Evolutionary conservation across 2,329 filamentous ascomycete species (phyloP), one percentile per base, ranked within the genome.

Genomic region (Pseudogymnoascus sp.): DNA sequence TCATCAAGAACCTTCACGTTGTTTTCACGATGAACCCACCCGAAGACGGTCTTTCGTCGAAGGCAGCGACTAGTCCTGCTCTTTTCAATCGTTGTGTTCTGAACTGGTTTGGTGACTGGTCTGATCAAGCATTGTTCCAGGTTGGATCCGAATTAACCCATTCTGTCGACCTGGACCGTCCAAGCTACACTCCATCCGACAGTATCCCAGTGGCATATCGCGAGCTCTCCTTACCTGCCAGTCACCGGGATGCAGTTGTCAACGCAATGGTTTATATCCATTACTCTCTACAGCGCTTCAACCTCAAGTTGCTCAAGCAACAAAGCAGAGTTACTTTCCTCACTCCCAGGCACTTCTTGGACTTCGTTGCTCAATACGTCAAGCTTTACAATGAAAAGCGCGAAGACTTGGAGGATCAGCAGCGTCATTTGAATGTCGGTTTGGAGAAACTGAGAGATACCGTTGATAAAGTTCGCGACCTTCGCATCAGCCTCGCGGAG

Each of bases 21-120:
- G 95, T 99, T 21, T 99, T 99, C 76, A 99, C 95, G 2, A 99
- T 99, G 95, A 99, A 99, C 76, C 95, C 95, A 12, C 96, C 95
- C 0, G 91, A 97, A 73, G 95, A 95, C 69, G 93, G 95, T 0
- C 79, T 99, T 7, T 95, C 91, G 1, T 96, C 92, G 34, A 97
- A 97, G 79, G 95, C 95, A 63, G 96, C 95, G 28, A 99, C 96
- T 2, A 97, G 92, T 83, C 95, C 95, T 65, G 95, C 95, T 42
- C 79, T 99, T 72, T 99, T 99, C 88, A 99, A 99, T 80, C 89
- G 95, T 82, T 99, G 95, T 74, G 95, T 99, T 59, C 88, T 99
- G 70, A 99, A 99, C 78, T 99, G 95, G 95, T 97, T 99, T 75
- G 95, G 95, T 68, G 95, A 99, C 77, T 99, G 95, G 95, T 99